A percentile compares a stretch with the other conserved stretches of the same genome.
These are phyloP conservation scores for Populus tremula DNA, from an alignment of 345 rosid species.

Conservation along the genomic window DNA sequence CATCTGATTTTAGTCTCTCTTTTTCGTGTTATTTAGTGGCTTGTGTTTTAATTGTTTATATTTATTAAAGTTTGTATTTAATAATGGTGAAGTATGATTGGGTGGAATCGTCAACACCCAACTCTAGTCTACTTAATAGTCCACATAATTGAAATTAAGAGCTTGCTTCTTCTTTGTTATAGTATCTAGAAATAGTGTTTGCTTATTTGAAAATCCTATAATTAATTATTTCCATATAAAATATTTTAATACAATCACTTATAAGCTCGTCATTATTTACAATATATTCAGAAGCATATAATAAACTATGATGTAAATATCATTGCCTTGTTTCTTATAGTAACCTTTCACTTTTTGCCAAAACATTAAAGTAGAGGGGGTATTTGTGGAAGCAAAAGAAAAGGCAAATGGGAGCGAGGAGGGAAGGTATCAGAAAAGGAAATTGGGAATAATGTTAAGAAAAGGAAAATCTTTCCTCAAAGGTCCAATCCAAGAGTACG, in stretches of 20 bases:
- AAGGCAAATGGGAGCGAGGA: background rate
- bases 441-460: slow-evolving; percentile 63
- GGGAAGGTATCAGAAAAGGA: slow-evolving; percentile 49
- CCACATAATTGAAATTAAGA: background rate
- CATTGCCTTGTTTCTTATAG: no score
- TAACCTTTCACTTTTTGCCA: no score
- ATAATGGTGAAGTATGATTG: background rate
- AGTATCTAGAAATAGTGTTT: background rate
- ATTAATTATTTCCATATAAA: background rate
- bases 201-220: background rate
- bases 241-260: no score
- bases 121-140: no score
- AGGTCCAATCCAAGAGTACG: slow-evolving; percentile 93
- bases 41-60: no score
- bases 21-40: background rate
- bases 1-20: background rate
- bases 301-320: no score
- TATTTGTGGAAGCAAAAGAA: background rate
- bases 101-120: no score
- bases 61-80: no score
- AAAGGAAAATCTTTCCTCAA: slow-evolving; percentile 82
- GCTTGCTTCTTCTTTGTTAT: no score
- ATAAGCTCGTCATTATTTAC: no score
- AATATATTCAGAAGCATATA: no score
- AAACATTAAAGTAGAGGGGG: background rate